Evolutionary conservation across 139 green algal genomes (phyloP).

Genomic region (Chlamydomonas asymmetrica): DNA sequence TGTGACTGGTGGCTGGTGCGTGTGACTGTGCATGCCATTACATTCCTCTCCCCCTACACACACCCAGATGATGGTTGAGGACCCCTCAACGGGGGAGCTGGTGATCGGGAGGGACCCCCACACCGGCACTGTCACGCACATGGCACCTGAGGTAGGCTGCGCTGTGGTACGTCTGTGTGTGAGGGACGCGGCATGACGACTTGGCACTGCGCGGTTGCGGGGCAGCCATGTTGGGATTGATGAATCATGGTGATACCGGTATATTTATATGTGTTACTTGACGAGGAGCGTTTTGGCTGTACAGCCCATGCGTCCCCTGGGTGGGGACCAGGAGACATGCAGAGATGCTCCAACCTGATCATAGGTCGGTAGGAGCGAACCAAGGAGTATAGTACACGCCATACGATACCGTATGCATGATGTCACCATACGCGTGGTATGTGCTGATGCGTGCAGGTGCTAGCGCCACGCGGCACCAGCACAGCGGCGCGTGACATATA

Average conservation of each 20-base stretch:
- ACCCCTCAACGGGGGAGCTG: neutral
- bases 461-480: neutral
- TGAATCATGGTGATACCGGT: neutral
- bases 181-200: neutral
- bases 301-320: neutral
- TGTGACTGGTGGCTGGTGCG: too few species aligned
- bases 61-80: neutral
- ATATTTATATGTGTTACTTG: neutral
- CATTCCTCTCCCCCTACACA: neutral
- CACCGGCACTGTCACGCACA: conserved; percentile 24
- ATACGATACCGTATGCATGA: neutral
- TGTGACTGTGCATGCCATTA: too few species aligned
- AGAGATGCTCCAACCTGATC: neutral
- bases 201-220: neutral
- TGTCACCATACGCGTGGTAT: neutral
- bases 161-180: too few species aligned
- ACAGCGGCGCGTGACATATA: too few species aligned
- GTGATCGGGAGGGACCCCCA: conserved; percentile 6
- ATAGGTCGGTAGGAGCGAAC: neutral
- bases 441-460: neutral
- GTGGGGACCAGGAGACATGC: neutral
- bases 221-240: neutral
- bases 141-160: too few species aligned
- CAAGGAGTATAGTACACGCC: neutral
- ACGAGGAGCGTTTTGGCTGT: neutral